Percentiles rank a stretch among this genome's conserved stretches.
phyloP scores from a whole-genome alignment of 1,284 basidiomycete species.

The Ustilago trichophora region DNA sequence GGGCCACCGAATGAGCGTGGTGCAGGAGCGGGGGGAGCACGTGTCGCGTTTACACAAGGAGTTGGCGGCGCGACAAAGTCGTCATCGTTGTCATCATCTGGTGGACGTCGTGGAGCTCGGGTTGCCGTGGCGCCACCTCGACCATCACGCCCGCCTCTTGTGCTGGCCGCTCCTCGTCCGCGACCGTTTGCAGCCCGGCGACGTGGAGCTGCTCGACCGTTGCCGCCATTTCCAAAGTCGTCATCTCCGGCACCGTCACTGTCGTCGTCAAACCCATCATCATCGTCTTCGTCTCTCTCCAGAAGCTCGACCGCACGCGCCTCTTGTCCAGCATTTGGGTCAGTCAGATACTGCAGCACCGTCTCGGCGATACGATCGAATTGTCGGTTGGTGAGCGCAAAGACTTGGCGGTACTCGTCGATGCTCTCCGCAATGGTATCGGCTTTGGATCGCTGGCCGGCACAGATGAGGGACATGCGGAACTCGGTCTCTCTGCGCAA shows the following conservation, averaged over 20 bases:
- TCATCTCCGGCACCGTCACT: slow-evolving; percentile 10
- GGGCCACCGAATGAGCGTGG: no score
- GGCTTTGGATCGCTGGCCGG: slow-evolving; percentile 78
- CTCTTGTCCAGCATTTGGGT: slow-evolving; percentile 44
- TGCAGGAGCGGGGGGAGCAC: neutral
- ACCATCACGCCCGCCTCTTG: slow-evolving; percentile 7
- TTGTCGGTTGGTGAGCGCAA: slow-evolving; percentile 68
- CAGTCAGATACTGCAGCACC: slow-evolving; percentile 40
- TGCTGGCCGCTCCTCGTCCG: slow-evolving; percentile 12
- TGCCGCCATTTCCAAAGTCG: slow-evolving; percentile 10
- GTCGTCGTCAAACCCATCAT: slow-evolving; percentile 21
- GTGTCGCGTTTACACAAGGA: neutral
- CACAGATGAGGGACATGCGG: slow-evolving; percentile 90
- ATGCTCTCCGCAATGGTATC: slow-evolving; percentile 84
- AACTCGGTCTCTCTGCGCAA: slow-evolving; percentile 93
- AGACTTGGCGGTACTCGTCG: slow-evolving; percentile 91
- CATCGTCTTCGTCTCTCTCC: slow-evolving; percentile 27
- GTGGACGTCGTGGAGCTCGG: slow-evolving; percentile 1
- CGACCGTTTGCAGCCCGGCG: slow-evolving; percentile 7
- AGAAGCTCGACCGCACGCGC: slow-evolving; percentile 34
- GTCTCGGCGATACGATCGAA: slow-evolving; percentile 37
- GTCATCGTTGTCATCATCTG: slow-evolving; percentile 7
- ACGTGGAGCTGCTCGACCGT: slow-evolving; percentile 5
- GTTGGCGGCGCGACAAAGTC: neutral
- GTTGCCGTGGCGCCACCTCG: slow-evolving; percentile 5